Evolutionary conservation across 495 filamentous ascomycete species (phyloP), one percentile per base, ranked within the genome.

Genomic region (Arthonia radiata): DNA sequence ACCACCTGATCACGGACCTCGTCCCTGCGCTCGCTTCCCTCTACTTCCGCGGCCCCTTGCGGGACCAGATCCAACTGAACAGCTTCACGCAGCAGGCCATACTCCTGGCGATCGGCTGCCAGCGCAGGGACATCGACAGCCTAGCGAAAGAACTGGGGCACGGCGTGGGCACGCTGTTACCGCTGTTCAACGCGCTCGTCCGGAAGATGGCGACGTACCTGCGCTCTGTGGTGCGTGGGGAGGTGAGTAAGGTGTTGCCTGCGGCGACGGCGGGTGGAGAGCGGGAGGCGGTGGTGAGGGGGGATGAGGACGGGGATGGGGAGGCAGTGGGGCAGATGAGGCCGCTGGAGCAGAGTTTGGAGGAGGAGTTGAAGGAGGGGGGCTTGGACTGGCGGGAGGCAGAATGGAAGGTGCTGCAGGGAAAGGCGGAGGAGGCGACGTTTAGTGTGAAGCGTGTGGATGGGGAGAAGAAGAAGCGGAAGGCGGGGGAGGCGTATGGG

Each of bases 151-250:
- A 99, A 41, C 47, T 92, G 3, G 59, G 52, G 12, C 42, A 91
- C 0, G 64, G 67, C 2, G 56, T 62, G 6, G 73, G 69, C 13
- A 86, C 94, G 48, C 56, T 92, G 2, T 55, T 99, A 15, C 79
- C 83, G 16, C 91, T 94, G 67, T 92, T 94, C 52, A 74, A 93
- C 40, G 94, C 93, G 54, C 71, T 86, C 36, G 58, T 94, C 37
- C 61, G 83, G 16, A 94, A 92, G 49, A 57, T 91, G 17, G 69
- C 74, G 0, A 57, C 61, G 9, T 59, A 74, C 37, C 80, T 99
- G 52, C 62, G 67, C 14, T 45, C 52, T 15, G 36, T 94, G n/a
- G 53, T 91, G 11, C 65, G 76, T 32, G 67, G 62, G 18, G 75
- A 72, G 0, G 66, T 81, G 15, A 69, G 59, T 25, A 64, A 73